phyloP scores from a whole-genome alignment of 768 basidiomycete species.

The Neoboletus subvelutipes region DNA sequence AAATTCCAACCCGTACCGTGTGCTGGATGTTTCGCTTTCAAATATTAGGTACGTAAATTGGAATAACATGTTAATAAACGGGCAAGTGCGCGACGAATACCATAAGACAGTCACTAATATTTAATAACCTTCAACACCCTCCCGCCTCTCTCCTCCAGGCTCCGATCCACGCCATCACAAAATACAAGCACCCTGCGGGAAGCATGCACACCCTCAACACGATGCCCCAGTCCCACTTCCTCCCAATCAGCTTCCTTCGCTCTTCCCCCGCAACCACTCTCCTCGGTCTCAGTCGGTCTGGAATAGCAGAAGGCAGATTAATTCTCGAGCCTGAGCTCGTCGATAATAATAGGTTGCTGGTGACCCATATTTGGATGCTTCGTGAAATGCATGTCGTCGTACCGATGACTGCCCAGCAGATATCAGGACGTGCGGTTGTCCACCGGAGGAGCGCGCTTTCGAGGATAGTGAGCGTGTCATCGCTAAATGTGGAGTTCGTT shows the following conservation, averaged over 20 bases:
- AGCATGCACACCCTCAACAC: slow-evolving; percentile 68
- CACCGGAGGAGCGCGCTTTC: slow-evolving; percentile 33
- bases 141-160: slow-evolving; percentile 42
- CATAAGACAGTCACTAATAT: background rate
- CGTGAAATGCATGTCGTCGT: slow-evolving; percentile 84
- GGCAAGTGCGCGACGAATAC: background rate
- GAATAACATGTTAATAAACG: background rate
- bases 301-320: slow-evolving; percentile 2
- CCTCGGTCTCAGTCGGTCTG: slow-evolving; percentile 26
- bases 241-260: slow-evolving; percentile 38
- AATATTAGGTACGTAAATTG: background rate
- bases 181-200: slow-evolving; percentile 73
- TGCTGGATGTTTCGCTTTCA: background rate
- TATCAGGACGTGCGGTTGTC: slow-evolving; percentile 68
- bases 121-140: slow-evolving; percentile 18
- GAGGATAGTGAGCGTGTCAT: slow-evolving; percentile 15
- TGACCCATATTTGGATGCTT: slow-evolving; percentile 93
- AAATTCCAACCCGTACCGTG: background rate
- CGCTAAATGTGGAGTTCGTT: slow-evolving; percentile 7
- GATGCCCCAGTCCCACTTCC: slow-evolving; percentile 81
- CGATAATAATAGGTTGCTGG: slow-evolving; percentile 66
- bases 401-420: slow-evolving; percentile 88
- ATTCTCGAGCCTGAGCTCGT: slow-evolving; percentile 7
- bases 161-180: slow-evolving; percentile 73
- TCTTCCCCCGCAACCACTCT: slow-evolving; percentile 16